These are phyloP conservation scores for Phytopythium chamaehyphon DNA, from an alignment of 352 stramenopile species.

Conservation along the genomic window DNA sequence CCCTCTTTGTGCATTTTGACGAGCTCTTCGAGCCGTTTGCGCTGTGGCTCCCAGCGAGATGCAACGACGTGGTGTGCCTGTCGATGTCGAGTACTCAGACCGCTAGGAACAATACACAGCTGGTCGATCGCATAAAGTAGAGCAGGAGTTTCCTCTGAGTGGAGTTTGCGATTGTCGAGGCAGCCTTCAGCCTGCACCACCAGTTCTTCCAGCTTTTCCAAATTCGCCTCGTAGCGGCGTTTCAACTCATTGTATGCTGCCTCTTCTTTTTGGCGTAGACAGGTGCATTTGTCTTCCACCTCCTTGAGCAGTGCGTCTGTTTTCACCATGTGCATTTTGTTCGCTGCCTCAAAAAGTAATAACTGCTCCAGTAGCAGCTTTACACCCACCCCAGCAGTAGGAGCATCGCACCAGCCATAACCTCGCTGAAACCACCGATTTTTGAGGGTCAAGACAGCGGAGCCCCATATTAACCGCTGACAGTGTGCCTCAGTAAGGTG, in stretches of 20 bases:
- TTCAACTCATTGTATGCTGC: conserved; percentile 37
- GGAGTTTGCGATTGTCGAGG: conserved; percentile 75
- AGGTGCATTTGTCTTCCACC: conserved; percentile 58
- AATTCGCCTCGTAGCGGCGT: conserved; percentile 33
- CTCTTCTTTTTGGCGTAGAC: conserved; percentile 38
- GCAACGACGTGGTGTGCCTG: conserved; percentile 68
- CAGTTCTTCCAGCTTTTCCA: conserved; percentile 43
- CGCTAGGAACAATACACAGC: conserved; percentile 48
- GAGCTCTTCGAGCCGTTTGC: conserved; percentile 48
- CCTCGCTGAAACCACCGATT: conserved; percentile 65
- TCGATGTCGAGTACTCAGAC: conserved; percentile 33
- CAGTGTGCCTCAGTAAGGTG: conserved; percentile 40
- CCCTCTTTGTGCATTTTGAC: conserved; percentile 75
- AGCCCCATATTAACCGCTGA: conserved; percentile 52
- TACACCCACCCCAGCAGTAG: conserved; percentile 52
- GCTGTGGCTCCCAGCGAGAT: conserved; percentile 53
- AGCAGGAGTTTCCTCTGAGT: conserved; percentile 57
- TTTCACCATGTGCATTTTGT: conserved; percentile 80
- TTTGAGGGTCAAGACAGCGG: conserved; percentile 49
- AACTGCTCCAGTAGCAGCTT: conserved; percentile 54
- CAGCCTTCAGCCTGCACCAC: conserved; percentile 52
- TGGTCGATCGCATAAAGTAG: conserved; percentile 64
- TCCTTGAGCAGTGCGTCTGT: conserved; percentile 54
- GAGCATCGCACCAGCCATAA: conserved; percentile 59
- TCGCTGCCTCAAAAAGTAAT: conserved; percentile 53